Evolutionary conservation across 371 early-diverging fungal species (phyloP).

Genomic region (Actinomucor elegans): DNA sequence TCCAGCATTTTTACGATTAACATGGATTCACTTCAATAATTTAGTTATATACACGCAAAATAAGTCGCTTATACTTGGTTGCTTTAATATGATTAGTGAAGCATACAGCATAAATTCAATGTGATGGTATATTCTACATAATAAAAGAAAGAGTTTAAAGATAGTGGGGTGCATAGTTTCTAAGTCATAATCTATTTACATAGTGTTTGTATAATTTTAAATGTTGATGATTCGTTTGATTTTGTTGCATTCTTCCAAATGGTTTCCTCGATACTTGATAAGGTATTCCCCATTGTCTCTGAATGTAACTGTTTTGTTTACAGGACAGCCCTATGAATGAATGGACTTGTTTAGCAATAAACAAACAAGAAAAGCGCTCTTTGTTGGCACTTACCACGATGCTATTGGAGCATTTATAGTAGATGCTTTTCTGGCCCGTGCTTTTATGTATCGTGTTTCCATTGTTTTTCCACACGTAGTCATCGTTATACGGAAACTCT

Average conservation of each 20-base stretch:
- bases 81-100: too few species aligned
- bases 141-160: too few species aligned
- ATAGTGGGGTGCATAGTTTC: too few species aligned
- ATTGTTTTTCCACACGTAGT: conserved; percentile 56
- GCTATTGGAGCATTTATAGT: conserved; percentile 47
- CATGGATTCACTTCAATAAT: too few species aligned
- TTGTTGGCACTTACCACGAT: conserved; percentile 11
- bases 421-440: conserved; percentile 52
- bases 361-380: not conserved
- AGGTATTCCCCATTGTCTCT: conserved; percentile 45
- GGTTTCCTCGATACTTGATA: conserved; percentile 51
- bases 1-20: too few species aligned
- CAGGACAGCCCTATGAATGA: conserved; percentile 27
- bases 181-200: too few species aligned
- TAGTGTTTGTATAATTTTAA: too few species aligned
- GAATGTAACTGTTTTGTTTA: conserved; percentile 53
- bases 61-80: too few species aligned
- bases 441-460: conserved; percentile 54
- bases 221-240: conserved; percentile 1
- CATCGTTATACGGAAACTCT: conserved; percentile 43
- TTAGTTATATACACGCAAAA: too few species aligned
- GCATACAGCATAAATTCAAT: too few species aligned
- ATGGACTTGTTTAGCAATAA: not conserved
- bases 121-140: too few species aligned
- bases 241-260: conserved; percentile 24